phyloP scores from a whole-genome alignment of 345 rosid species.

The Boechera stricta region DNA sequence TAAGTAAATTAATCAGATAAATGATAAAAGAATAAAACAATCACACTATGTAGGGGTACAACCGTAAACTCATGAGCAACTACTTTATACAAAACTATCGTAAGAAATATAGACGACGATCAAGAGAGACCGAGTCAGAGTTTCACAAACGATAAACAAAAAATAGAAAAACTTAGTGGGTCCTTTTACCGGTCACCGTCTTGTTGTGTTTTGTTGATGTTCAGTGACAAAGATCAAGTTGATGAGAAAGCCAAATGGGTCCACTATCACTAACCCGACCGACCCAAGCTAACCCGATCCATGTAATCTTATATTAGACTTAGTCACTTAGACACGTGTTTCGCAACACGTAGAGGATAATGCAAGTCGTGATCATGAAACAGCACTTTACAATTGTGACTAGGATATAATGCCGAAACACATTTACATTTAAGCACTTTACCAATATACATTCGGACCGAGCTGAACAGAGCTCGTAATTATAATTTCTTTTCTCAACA shows the following conservation, averaged over 20 bases:
- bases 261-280: conserved; percentile 27
- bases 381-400: conserved; percentile 33
- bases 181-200: conserved; percentile 4
- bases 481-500: not conserved
- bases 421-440: conserved; percentile 15
- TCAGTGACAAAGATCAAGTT: conserved; percentile 25
- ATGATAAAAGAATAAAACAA: not conserved
- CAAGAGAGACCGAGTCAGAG: conserved; percentile 17
- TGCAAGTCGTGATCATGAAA: conserved; percentile 27
- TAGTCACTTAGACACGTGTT: conserved; percentile 17
- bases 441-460: not conserved
- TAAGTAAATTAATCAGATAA: not conserved
- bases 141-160: not conserved
- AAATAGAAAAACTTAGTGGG: conserved; percentile 3
- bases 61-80: not conserved
- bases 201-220: conserved; percentile 12
- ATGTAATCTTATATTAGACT: conserved; percentile 10
- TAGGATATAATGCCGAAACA: conserved; percentile 12
- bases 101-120: not conserved
- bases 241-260: conserved; percentile 30
- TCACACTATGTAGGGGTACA: not conserved
- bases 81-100: conserved; percentile 2
- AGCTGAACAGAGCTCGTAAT: not conserved
- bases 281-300: not conserved
- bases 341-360: conserved; percentile 32